Evolutionary conservation across 257 asterid species (phyloP), one percentile per base, ranked within the genome.

Genomic region (Solanum verrucosum): DNA sequence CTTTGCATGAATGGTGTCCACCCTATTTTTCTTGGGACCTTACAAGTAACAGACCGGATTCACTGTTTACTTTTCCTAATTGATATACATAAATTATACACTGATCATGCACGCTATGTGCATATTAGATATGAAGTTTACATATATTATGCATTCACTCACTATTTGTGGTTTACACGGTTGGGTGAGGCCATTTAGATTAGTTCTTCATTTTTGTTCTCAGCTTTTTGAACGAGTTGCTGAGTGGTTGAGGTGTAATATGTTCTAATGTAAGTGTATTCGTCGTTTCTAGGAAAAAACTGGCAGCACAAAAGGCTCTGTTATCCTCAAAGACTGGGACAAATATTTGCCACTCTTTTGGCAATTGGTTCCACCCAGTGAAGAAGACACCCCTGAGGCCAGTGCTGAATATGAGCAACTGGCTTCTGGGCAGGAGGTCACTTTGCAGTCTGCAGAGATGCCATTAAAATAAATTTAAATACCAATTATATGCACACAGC

Each of bases 291-390:
- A 97, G 99, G 99, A 96, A 92, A 97, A 97, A 92, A 95, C 99
- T 1, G 98, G 98, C 21, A 97, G 99, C 90, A 87, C 89, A 89
- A 97, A 93, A 91, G 99, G 99, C 20, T 73, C 96, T 4, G 88
- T 92, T 78, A 94, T 97, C 67, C 94, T 97, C 7, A 86, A 91
- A 70, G 98, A 95, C 23, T 97, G 99, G 99, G 99, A 96, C 90
- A 94, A 90, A 89, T 97, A 95, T 90, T 89, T 97, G 92, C 90
- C 93, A 52, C 94, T 97, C 73, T 97, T 97, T 90, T 96, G 99
- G 99, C 99, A 97, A 88, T 92, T 96, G 86, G 99, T 97, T 83
- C 99, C 99, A 35, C 99, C 99, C 18, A 97, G 99, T 85, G 99
- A 97, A 90, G 99, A 97, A 91, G 99, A 97, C 93, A 94, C 99